phyloP scores from a whole-genome alignment of 345 rosid species.

The Microcos paniculata region DNA sequence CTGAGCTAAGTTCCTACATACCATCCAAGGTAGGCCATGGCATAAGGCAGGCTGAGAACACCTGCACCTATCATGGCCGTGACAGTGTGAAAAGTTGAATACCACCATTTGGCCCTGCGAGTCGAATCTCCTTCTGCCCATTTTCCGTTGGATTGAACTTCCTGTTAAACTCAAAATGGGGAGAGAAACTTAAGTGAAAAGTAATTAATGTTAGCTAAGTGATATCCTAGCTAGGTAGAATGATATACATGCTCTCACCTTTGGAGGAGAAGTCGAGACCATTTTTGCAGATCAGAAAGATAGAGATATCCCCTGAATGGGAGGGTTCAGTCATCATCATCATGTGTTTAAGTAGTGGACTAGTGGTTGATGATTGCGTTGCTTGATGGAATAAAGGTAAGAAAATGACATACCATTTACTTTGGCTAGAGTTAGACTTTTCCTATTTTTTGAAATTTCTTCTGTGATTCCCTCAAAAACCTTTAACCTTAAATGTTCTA shows the following conservation, averaged over 20 bases:
- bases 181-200: neutral
- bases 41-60: conserved; percentile 91
- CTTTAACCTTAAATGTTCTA: neutral
- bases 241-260: conserved; percentile 28
- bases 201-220: neutral
- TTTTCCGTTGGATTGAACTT: conserved; percentile 45
- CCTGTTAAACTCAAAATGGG: conserved; percentile 36
- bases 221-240: no score
- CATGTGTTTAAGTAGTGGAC: conserved; percentile 23
- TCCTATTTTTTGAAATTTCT: neutral
- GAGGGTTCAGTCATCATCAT: conserved; percentile 18
- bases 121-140: conserved; percentile 56
- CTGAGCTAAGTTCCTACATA: conserved; percentile 20
- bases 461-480: neutral
- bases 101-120: conserved; percentile 96
- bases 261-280: conserved; percentile 61
- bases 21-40: conserved; percentile 98
- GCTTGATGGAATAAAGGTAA: conserved; percentile 7
- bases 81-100: conserved; percentile 86
- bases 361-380: neutral
- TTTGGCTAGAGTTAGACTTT: neutral
- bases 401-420: conserved; percentile 3
- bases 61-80: conserved; percentile 99
- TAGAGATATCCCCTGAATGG: conserved; percentile 1
- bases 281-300: conserved; percentile 26